Evolutionary conservation across 495 filamentous ascomycete species (phyloP), one percentile per base, ranked within the genome.

Genomic region (Penicillium crystallinum): DNA sequence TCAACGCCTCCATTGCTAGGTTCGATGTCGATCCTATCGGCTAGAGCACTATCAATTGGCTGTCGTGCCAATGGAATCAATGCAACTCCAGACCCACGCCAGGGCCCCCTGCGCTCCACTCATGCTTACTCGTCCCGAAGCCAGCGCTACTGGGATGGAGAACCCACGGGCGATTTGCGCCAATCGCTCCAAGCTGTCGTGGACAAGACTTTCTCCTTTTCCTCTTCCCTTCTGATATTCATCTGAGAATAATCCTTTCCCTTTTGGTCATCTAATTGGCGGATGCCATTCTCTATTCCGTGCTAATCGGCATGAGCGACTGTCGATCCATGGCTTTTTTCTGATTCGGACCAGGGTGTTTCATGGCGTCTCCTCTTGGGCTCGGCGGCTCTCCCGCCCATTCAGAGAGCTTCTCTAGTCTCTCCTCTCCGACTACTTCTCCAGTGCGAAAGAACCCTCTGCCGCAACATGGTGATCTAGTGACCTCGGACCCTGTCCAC

Each of bases 361-460:
- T 57, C 54, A 66, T 66, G 63, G 63, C 60, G 50, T 61, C 63
- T 60, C 57, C 49, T 56, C 23, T 47, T 41, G 29, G 35, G 58
- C 52, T 64, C 53, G 62, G 61, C 61, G 63, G 59, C 50, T 52
- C 55, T 51, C 57, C 63, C 61, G 56, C 46, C 63, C 47, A 43
- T 49, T 49, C 48, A 46, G 31, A 48, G 35, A 49, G 34, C 45
- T 47, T 53, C 44, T 46, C 44, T 43, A 39, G 46, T 58, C 52
- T 38, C 45, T 47, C 49, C 43, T 45, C 55, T 57, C 53, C 52
- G 52, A 53, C 61, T 57, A 58, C 50, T 37, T 50, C 38, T 46
- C 61, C 57, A 30, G 53, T 73, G 46, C 68, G 62, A 57, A 65
- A 71, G 56, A 74, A 75, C 55, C 67, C 72, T 46, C 46, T 75